Base-by-base conservation (phyloP, 2,329 filamentous ascomycete species). In the Lecanosticta acicola region DNA sequence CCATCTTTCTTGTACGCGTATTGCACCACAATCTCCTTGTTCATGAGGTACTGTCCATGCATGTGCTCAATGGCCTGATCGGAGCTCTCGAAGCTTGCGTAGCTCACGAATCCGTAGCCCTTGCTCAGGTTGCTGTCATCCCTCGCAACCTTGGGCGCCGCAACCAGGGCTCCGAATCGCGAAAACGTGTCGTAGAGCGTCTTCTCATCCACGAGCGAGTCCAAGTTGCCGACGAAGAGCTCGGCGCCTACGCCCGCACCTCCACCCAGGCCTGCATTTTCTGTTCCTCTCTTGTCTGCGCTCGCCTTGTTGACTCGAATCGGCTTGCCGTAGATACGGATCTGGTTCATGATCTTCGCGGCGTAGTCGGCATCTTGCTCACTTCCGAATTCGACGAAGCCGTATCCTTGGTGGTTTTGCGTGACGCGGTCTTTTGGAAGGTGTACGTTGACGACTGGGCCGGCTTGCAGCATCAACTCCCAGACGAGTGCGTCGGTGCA, bases 1-100 rank as follows among this genome's bases (percentile, higher is more conserved):
- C 93, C 93, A 62, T 98, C 93, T 71, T 97, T 97, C 77, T 98
- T 98, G 78, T 95, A 97, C 32, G 93, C 93, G 68, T 97, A 98
- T 69, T 97, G 91, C 36, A 98, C 93, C 2, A 85, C 87, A 59
- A 97, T 85, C 68, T 95, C 87, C 72, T 95, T 95, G 75, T 93
- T 95, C 76, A 94, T 90, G 50, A 98, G 80, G 68, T 93, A 97
- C 71, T 97, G 90, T 41, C 88, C 88, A 66, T 95, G 86, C 85
- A 98, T 90, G 66, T 91, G 93, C 56, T 83, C 78, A 53, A 94
- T 87, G 34, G 93, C 90, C 51, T 87, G 84, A 62, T 98, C 93
- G 9, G 88, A 93, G 58, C 88, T 85, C 63, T 97, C 93, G 65
- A 98, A 98, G 63, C 87, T 85, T 65, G 83, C 83, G 62, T 90